These are phyloP conservation scores for Cladophialophora immunda DNA, from an alignment of 2,329 filamentous ascomycete species.

Conservation along the genomic window DNA sequence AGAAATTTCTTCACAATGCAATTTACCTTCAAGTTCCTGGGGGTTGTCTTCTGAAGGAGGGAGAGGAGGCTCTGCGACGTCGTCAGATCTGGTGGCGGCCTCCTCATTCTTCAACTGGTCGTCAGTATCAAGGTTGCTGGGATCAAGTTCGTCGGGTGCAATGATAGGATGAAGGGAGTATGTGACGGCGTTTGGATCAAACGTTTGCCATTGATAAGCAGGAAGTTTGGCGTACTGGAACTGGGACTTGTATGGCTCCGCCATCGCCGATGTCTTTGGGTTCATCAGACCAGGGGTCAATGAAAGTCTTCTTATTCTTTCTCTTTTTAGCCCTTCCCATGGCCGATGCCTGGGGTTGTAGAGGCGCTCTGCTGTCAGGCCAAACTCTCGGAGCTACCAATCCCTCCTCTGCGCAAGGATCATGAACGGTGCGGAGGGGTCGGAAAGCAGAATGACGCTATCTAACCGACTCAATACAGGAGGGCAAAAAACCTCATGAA, in stretches of 20 bases:
- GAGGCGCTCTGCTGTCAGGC: slow-evolving; percentile 17
- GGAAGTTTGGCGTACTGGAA: slow-evolving; percentile 58
- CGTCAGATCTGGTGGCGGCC: slow-evolving; percentile 14
- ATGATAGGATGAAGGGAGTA: slow-evolving; percentile 48
- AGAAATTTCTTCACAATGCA: not conserved
- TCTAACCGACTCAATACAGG: slow-evolving; percentile 30
- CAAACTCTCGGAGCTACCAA: slow-evolving; percentile 24
- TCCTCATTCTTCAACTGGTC: slow-evolving; percentile 33
- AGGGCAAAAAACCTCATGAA: slow-evolving; percentile 30
- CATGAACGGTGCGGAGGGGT: slow-evolving; percentile 32
- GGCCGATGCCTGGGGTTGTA: slow-evolving; percentile 43
- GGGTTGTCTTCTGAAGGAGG: slow-evolving; percentile 14
- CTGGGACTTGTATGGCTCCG: slow-evolving; percentile 44
- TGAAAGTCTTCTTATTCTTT: slow-evolving; percentile 47
- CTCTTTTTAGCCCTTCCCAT: slow-evolving; percentile 51
- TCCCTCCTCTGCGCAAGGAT: slow-evolving; percentile 32
- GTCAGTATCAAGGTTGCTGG: slow-evolving; percentile 37
- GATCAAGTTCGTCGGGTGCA: slow-evolving; percentile 31
- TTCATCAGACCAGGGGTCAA: slow-evolving; percentile 44
- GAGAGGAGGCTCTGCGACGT: slow-evolving; percentile 13
- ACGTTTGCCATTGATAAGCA: slow-evolving; percentile 53
- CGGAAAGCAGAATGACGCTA: slow-evolving; percentile 36
- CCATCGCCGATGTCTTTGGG: slow-evolving; percentile 50
- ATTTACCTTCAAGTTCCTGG: slow-evolving; percentile 31
- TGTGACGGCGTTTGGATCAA: slow-evolving; percentile 52